Base-by-base conservation (phyloP, 306 rosid species). In the Fragaria nilgerrensis region DNA sequence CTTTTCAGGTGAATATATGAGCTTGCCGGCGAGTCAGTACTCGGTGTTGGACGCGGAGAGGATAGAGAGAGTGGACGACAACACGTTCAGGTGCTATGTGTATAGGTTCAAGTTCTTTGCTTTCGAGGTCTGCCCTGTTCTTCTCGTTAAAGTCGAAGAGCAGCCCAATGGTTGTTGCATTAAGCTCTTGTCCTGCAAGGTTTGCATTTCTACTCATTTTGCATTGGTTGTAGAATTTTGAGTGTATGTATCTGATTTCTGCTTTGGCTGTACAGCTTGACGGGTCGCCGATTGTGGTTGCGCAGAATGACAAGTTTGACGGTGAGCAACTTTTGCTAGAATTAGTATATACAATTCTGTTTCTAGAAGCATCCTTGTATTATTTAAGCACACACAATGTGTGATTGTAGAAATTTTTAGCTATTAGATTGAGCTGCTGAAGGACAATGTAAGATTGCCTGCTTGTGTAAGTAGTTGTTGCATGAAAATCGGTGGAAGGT, bases 1-100 rank as follows among this genome's bases (percentile, higher is more conserved):
- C 5, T 75, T 74, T 76, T 59, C 85, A 92, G 97, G 86, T 78
- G 97, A 95, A 55, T 92, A 95, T 68, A 90, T 95, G 97, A 88
- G 92, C 47, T 88, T 95, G 68, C 98, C 97, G 25, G 97, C 98
- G 14, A 95, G 98, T 82, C 97, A 95, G 79, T 95, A 95, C 75
- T 95, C 98, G 36, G 98, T 95, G 67, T 84, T 94, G 88, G 98
- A 95, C 20, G 98, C 96, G 11, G 97, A 95, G 93, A 82, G 98
- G 88, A 95, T 95, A 41, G 98, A 92, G 87, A 89, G 97, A 68
- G 90, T 95, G 55, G 94, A 88, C 55, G 97, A 90, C 5, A 79
- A 78, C 77, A 95, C 98, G 15, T 95, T 94, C 83, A 85, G 97
- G 88, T 94, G 97, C 80, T 88, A 90, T 17, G 96, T 94, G 22